These are phyloP conservation scores for Fusarium dlaminii DNA, from an alignment of 2,329 filamentous ascomycete species.

Conservation along the genomic window DNA sequence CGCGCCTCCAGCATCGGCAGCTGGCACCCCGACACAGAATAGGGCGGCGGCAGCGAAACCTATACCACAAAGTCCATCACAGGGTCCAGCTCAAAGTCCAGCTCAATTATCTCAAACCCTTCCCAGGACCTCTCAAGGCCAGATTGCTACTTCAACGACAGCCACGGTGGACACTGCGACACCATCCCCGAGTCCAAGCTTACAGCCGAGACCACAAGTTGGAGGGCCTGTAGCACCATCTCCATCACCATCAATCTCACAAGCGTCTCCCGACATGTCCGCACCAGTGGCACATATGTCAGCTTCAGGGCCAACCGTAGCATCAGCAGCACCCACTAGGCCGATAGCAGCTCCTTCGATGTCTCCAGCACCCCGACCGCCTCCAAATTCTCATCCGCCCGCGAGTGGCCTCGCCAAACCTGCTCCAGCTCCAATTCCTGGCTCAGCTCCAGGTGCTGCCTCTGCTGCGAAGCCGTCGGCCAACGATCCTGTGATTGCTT, in stretches of 20 bases:
- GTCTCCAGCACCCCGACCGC: constrained; percentile 40
- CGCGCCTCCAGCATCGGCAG: constrained; percentile 45
- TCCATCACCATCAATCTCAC: constrained; percentile 32
- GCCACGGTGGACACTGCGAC: constrained; percentile 23
- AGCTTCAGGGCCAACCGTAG: constrained; percentile 37
- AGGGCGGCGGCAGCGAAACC: constrained; percentile 28
- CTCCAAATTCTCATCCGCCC: constrained; percentile 26
- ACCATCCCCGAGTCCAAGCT: constrained; percentile 31
- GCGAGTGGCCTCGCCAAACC: constrained; percentile 28
- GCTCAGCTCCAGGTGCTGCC: constrained; percentile 17
- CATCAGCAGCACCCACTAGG: constrained; percentile 38
- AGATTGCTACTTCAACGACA: constrained; percentile 14
- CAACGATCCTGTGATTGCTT: constrained; percentile 82
- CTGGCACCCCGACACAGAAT: constrained; percentile 36
- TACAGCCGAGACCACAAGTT: constrained; percentile 26
- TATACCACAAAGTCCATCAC: constrained; percentile 33
- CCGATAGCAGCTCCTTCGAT: constrained; percentile 36
- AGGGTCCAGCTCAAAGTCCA: constrained; percentile 25
- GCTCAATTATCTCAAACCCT: constrained; percentile 29
- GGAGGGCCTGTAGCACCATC: constrained; percentile 31
- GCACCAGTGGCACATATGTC: constrained; percentile 29
- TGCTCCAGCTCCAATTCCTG: constrained; percentile 16
- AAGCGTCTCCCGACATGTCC: constrained; percentile 36
- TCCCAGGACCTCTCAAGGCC: constrained; percentile 23
- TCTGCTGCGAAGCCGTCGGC: constrained; percentile 41